These are phyloP conservation scores for Penicillium manginii DNA, from an alignment of 495 filamentous ascomycete genomes.

Conservation along the genomic window DNA sequence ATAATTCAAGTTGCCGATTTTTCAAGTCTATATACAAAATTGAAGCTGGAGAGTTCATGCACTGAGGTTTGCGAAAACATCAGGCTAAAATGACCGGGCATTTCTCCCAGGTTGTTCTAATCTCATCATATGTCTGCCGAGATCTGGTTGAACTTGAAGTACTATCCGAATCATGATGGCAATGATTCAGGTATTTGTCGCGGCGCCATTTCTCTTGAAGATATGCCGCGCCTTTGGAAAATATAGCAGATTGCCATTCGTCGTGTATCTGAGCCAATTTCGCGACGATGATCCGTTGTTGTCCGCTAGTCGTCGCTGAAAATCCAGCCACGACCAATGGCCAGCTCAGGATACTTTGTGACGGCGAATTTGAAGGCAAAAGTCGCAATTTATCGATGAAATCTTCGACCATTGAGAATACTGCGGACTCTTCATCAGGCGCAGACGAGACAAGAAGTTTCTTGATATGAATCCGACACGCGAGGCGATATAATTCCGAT, in stretches of 20 bases:
- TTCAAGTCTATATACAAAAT: not conserved
- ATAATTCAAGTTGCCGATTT: no score
- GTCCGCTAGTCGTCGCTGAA: conserved; percentile 5
- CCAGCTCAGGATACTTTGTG: conserved; percentile 24
- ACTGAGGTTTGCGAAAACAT: not conserved
- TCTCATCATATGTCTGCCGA: not conserved
- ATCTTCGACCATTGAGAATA: conserved; percentile 6
- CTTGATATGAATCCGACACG: conserved; percentile 16
- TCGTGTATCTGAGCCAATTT: conserved; percentile 6
- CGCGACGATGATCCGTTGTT: conserved; percentile 18
- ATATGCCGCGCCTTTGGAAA: conserved; percentile 7
- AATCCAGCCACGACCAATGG: conserved; percentile 23
- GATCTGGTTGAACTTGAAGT: no score
- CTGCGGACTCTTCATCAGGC: not conserved
- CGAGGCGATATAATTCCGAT: conserved; percentile 20
- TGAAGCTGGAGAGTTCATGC: not conserved
- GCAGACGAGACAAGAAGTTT: conserved; percentile 4
- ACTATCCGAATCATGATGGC: no score
- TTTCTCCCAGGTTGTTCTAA: not conserved
- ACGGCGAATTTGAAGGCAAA: conserved; percentile 15
- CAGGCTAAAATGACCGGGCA: not conserved
- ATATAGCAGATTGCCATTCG: conserved; percentile 7
- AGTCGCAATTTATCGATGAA: conserved; percentile 12
- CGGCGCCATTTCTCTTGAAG: conserved; percentile 5
- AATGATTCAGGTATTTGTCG: not conserved